Base-by-base conservation (phyloP, 148 eudicot genomes). In the Vaccinium darrowii region DNA sequence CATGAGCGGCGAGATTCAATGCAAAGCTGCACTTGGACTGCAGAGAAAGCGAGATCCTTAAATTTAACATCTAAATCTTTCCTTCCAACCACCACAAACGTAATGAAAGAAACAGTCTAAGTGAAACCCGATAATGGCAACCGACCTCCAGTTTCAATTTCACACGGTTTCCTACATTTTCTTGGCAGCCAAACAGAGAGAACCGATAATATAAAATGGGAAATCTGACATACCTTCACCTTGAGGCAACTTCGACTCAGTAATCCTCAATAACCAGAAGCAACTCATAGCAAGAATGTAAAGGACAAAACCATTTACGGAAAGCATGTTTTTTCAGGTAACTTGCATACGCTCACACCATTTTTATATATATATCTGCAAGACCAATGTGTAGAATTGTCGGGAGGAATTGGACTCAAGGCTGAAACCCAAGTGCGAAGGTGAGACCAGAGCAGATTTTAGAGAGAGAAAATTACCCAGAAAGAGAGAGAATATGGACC, bases 181-280 rank as follows among this genome's bases (percentile, higher is more conserved):
- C 82, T 78, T 3, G 76, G 67, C 63, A 80, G 50, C 67, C 60
- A 54, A 80, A 80, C 57, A 80, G 50, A 11, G 49, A 72, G 10
- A 82, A 8, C 27, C 13, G 18, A 1, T 14, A 33, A 73, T 9
- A 74, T 2, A 3, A 54, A 49, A 27, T 3, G 53, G 27, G 33
- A 54, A 83, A 74, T n/a, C 74, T 60, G 1, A 14, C 79, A 62
- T 78, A 89, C 91, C 86, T 89, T 89, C 91, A 78, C 79, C 79
- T 72, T 73, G 91, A 8, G 88, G 85, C 86, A 89, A 84, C 79
- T 81, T 80, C 3, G 91, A 53, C 27, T 79, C 51, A 1, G 87
- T 65, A 30, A 77, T 63, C 6, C 83, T 74, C 53, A 79, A 80
- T 13, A 76, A 58, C 43, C 72, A 23, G 80, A 87, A 74, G 75